phyloP scores from a whole-genome alignment of 306 rosid species.

The Abrus pulchellus region DNA sequence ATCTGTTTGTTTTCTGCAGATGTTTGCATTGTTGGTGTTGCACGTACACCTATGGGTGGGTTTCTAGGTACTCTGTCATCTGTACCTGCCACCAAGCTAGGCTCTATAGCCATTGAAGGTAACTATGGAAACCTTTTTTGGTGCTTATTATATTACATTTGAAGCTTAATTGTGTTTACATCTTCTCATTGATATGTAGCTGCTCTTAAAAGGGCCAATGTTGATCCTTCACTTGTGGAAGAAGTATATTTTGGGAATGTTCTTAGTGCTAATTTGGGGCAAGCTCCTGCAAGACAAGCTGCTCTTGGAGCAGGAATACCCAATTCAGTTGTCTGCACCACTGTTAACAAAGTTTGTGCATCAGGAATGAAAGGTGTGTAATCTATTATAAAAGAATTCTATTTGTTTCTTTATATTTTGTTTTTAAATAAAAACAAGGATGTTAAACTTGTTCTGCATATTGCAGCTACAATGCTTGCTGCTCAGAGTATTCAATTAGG shows the following conservation, averaged over 20 bases:
- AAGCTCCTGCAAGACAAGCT: slow-evolving; percentile 99
- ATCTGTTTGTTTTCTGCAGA: slow-evolving; percentile 60
- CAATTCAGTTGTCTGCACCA: slow-evolving; percentile 81
- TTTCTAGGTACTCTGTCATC: slow-evolving; percentile 93
- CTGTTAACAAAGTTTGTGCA: slow-evolving; percentile 98
- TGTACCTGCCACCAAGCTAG: slow-evolving; percentile 88
- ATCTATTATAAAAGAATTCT: neutral
- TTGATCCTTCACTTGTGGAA: slow-evolving; percentile 89
- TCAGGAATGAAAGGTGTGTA: slow-evolving; percentile 94
- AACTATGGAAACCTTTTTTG: slow-evolving; percentile 26
- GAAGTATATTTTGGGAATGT: slow-evolving; percentile 97
- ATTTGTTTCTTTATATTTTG: neutral
- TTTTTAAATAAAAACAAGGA: neutral
- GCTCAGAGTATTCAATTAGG: slow-evolving; percentile 99
- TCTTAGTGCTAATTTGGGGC: slow-evolving; percentile 97
- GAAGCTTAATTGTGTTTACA: neutral
- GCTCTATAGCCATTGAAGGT: slow-evolving; percentile 94
- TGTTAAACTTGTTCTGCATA: slow-evolving; percentile 31
- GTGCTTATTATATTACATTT: slow-evolving; percentile 23
- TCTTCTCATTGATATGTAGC: slow-evolving; percentile 57
- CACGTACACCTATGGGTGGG: slow-evolving; percentile 98
- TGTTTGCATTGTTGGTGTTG: slow-evolving; percentile 97
- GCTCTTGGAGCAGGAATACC: slow-evolving; percentile 97
- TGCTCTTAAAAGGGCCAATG: slow-evolving; percentile 90
- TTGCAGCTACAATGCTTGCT: slow-evolving; percentile 94